These are phyloP conservation scores for Colletotrichum shisoi DNA, from an alignment of 2,329 filamentous ascomycete genomes.

Conservation along the genomic window DNA sequence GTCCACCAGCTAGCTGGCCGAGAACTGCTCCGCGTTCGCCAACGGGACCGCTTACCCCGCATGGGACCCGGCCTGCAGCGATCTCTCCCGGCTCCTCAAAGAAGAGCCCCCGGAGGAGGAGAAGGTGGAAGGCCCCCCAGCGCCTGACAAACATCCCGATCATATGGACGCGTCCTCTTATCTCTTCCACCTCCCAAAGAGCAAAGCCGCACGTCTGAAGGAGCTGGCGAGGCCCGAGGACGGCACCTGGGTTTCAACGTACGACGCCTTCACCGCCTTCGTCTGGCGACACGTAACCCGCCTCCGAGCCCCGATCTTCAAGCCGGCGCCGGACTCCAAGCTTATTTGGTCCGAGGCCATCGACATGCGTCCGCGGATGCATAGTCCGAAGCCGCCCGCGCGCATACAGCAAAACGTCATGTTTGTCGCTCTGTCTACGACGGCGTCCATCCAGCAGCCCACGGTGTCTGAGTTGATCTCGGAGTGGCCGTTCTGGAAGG, in stretches of 20 bases:
- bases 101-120: constrained; percentile 42
- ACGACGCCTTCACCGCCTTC: constrained; percentile 55
- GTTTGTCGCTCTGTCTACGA: constrained; percentile 43
- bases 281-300: constrained; percentile 53
- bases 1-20: constrained; percentile 54
- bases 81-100: constrained; percentile 48
- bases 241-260: constrained; percentile 55
- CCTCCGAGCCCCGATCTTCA: constrained; percentile 48
- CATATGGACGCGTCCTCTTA: constrained; percentile 44
- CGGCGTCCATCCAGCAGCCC: constrained; percentile 43
- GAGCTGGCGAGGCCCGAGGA: constrained; percentile 47
- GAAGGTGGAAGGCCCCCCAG: constrained; percentile 47
- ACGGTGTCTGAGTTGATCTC: constrained; percentile 49
- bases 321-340: constrained; percentile 43
- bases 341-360: constrained; percentile 38
- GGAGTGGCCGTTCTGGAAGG: constrained; percentile 47
- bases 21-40: constrained; percentile 51
- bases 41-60: constrained; percentile 45
- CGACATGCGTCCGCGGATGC: constrained; percentile 43
- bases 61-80: constrained; percentile 50
- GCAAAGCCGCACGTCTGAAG: constrained; percentile 54
- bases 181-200: constrained; percentile 55
- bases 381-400: constrained; percentile 42
- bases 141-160: constrained; percentile 44
- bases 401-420: constrained; percentile 50